Evolutionary conservation across 371 early-diverging fungal species (phyloP).

Genomic region (Mucor lusitanicus): DNA sequence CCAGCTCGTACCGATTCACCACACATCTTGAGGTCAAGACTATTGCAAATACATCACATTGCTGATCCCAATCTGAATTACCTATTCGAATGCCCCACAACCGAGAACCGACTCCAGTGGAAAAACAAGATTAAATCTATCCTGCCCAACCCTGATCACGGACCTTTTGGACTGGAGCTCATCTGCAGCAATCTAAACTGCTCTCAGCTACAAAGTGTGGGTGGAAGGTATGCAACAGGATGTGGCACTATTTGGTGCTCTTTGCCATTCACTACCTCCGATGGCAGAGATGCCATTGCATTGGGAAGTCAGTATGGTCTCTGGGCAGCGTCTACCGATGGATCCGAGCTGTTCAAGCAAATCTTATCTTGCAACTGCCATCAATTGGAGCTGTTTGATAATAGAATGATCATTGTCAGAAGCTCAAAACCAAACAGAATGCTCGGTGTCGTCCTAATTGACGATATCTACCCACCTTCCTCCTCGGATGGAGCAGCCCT

Average conservation of each 20-base stretch:
- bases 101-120: constrained; percentile 9
- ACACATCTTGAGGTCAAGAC: constrained; percentile 4
- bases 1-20: constrained; percentile 5
- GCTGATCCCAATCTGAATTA: constrained; percentile 14
- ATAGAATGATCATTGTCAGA: constrained; percentile 7
- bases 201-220: constrained; percentile 4
- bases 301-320: constrained; percentile 15
- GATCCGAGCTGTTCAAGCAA: constrained; percentile 5
- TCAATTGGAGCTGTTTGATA: constrained; percentile 18
- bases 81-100: constrained; percentile 13
- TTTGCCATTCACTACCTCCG: constrained; percentile 13
- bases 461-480: constrained; percentile 5
- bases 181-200: constrained; percentile 4
- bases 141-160: constrained; percentile 1
- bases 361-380: constrained; percentile 15
- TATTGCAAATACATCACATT: constrained; percentile 7
- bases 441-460: constrained; percentile 11
- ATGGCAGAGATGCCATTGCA: constrained; percentile 16
- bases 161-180: constrained; percentile 5
- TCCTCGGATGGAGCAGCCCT: neutral
- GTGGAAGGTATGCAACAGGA: constrained; percentile 11
- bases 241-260: constrained; percentile 24
- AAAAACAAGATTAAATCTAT: constrained; percentile 13
- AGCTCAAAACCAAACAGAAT: constrained; percentile 10
- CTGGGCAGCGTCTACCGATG: constrained; percentile 17